A percentile compares a stretch with the other conserved stretches of the same genome.
These are phyloP conservation scores for Daldinia sp. DNA, from an alignment of 2,329 filamentous ascomycete genomes.

Conservation along the genomic window DNA sequence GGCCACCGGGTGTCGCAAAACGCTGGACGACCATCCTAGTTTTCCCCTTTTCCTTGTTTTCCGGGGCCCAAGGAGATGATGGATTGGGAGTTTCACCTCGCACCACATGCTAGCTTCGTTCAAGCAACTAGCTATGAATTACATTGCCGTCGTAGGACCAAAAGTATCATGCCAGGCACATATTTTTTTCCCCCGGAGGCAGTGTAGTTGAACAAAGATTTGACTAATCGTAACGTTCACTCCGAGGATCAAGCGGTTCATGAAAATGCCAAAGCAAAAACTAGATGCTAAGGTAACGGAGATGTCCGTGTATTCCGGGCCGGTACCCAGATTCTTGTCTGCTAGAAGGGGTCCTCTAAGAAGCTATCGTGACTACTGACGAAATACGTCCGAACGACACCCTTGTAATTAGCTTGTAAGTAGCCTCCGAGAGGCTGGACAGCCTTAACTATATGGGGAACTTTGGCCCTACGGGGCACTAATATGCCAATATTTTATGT, in stretches of 20 bases:
- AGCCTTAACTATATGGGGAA: constrained; percentile 16
- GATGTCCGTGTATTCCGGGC: constrained; percentile 6
- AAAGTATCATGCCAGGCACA: constrained; percentile 24
- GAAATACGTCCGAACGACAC: constrained; percentile 18
- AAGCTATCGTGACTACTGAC: constrained; percentile 17
- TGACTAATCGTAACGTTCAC: constrained; percentile 11
- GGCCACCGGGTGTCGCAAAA: constrained; percentile 39
- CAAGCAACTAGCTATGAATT: constrained; percentile 24
- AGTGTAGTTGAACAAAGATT: neutral
- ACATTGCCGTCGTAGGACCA: constrained; percentile 27
- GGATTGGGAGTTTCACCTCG: constrained; percentile 25
- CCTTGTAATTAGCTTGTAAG: neutral
- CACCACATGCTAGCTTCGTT: constrained; percentile 33
- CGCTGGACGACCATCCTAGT: constrained; percentile 33
- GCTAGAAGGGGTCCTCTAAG: constrained; percentile 7
- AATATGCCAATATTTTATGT: constrained; percentile 20
- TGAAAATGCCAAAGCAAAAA: constrained; percentile 6
- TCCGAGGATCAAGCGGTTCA: neutral
- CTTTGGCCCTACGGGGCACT: constrained; percentile 11
- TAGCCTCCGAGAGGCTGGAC: constrained; percentile 9
- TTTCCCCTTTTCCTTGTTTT: constrained; percentile 24
- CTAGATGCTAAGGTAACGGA: constrained; percentile 13
- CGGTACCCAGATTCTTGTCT: constrained; percentile 17
- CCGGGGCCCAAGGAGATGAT: constrained; percentile 14
- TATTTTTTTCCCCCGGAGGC: constrained; percentile 3